phyloP scores from a whole-genome alignment of 257 asterid genomes.

The Gardenia jasminoides region DNA sequence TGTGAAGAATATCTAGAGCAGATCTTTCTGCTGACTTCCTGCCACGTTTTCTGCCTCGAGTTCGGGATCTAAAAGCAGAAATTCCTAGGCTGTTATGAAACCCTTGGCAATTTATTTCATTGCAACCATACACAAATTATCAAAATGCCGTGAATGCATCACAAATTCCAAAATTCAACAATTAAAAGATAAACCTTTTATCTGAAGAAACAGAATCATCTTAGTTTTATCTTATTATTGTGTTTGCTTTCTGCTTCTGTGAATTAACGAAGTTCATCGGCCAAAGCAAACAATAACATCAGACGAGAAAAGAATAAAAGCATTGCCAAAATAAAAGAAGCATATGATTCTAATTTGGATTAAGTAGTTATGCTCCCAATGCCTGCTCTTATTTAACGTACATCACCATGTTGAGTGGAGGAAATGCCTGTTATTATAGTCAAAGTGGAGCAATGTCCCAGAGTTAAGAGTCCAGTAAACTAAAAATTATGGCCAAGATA shows the following conservation, averaged over 20 bases:
- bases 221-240: background rate
- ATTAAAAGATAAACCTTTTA: constrained; percentile 12
- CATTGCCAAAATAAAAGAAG: background rate
- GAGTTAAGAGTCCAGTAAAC: background rate
- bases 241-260: constrained; percentile 4
- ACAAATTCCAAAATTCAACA: background rate
- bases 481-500: background rate
- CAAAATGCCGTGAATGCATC: background rate
- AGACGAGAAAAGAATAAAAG: background rate
- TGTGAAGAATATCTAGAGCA: background rate
- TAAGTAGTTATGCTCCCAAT: background rate
- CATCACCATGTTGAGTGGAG: background rate
- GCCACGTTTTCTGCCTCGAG: background rate
- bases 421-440: background rate
- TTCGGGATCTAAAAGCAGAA: constrained; percentile 12
- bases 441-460: background rate
- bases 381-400: background rate
- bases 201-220: constrained; percentile 12
- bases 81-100: background rate
- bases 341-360: background rate
- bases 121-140: background rate
- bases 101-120: background rate
- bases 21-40: background rate
- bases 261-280: background rate
- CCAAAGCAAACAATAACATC: background rate